Base-by-base conservation (phyloP, 139 green algal genomes). In the Coccomyxa sp. region DNA sequence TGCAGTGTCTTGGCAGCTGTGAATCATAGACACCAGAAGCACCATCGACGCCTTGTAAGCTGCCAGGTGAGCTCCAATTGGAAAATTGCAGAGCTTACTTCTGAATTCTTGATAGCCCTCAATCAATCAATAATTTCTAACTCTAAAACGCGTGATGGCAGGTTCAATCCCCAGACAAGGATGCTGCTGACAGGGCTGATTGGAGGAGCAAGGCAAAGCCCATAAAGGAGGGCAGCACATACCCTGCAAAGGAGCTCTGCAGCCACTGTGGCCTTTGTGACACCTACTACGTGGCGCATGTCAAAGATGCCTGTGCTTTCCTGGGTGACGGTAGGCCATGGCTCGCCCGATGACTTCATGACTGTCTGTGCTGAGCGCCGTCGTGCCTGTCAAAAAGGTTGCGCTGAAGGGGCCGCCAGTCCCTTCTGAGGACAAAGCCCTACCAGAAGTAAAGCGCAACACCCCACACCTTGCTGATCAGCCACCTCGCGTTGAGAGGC, bases 241-340 rank as follows among this genome's bases (percentile, higher is more conserved):
- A 98, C 71, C 94, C 94, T 9, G 94, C 94, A 37, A 94, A 95
- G 74, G 89, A 98, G 81, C 86, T 92, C 80, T 98, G 94, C 91
- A 92, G 79, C 78, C 86, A 91, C 40, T 99, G 96, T 82, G 95
- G 95, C 0, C 87, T 99, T 12, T 99, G 96, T 70, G 93, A 98
- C 85, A 84, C 81, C 0, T 96, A 98, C 83, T 98, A 98, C 83
- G 78, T 99, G 0, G 92, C 94, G 0, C 94, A 98, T 54, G 96
- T 99, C 22, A 97, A 97, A 81, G 90, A 97, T 24, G 94, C 95
- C 7, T 99, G 96, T 75, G 95, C 95, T 0, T 98, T 99, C 75
- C 84, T 99, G 2, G 95, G 94, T 0, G 85, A 94, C n/a, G 95
- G 93, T 93, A 39, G 27, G 50, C 50, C 50, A 64, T 22, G 22